Evolutionary conservation across 306 rosid species (phyloP), one percentile per base, ranked within the genome.

Genomic region (Cucurbita moschata): DNA sequence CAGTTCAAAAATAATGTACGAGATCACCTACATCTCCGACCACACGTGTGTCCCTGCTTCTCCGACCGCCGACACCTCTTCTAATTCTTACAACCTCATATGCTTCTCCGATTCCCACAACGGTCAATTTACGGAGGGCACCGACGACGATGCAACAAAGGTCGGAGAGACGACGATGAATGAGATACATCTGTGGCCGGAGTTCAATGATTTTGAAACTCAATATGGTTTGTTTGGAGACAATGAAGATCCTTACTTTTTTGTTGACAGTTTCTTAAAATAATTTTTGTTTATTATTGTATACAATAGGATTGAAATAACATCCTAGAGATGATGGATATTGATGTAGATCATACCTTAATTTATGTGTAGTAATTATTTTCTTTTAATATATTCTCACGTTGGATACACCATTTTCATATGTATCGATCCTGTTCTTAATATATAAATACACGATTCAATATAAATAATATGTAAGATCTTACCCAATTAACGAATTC

Each of bases 11-110:
- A 19, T 14, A 18, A 19, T 18, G 78, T 93, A 70, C 67, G 84
- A 74, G 4, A 87, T 62, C 4, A 93, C 90, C 1, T 93, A 90
- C 81, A 93, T 88, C 5, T 96, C 92, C 1, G 52, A 61, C 5
- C 98, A 93, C 84, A 93, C 93, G 6, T 93, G 98, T 83, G 79
- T 5, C 7, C 7, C 10, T 2, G 4, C 57, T 7, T 10, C 73
- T 26, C 73, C 43, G 13, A 46, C 12, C 64, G 5, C 3, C 16
- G 44, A 47, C 7, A 1, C 75, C 38, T 4, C 10, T 16, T 39
- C 62, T 10, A 12, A 53, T 13, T 47, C 73, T 13, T 68, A 12
- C 42, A 7, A 68, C 42, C 54, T 50, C 18, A 68, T 23, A 5
- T 47, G 6, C 7, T 68, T 46, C 37, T 46, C 73, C 7, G 7